phyloP scores from a whole-genome alignment of 768 basidiomycete species.

The Agaricus bisporus region DNA sequence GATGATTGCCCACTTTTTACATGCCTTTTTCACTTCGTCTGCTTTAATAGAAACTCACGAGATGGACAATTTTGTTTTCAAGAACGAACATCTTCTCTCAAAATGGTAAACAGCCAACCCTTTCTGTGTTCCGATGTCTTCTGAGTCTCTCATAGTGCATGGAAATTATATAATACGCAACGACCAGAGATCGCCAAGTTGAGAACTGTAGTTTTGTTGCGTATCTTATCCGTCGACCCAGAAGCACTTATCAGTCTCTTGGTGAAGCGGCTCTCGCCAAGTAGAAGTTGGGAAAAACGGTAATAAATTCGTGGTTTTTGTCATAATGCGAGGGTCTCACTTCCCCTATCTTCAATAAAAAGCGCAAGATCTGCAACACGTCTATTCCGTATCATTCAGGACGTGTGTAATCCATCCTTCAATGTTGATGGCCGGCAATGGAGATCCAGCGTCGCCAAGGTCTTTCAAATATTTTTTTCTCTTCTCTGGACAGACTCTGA shows the following conservation, averaged over 20 bases:
- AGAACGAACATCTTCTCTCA: constrained; percentile 52
- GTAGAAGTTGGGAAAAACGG: constrained; percentile 46
- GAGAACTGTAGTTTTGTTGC: constrained; percentile 51
- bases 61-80: constrained; percentile 66
- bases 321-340: background rate
- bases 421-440: constrained; percentile 61
- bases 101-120: constrained; percentile 40
- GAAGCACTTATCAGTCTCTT: constrained; percentile 55
- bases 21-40: constrained; percentile 52
- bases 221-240: constrained; percentile 55
- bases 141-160: constrained; percentile 37
- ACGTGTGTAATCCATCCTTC: constrained; percentile 59
- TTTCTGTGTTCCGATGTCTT: background rate
- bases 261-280: constrained; percentile 28
- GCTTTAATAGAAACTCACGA: constrained; percentile 60
- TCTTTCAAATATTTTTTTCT: constrained; percentile 58
- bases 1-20: constrained; percentile 56
- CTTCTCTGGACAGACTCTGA: constrained; percentile 58
- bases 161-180: constrained; percentile 66
- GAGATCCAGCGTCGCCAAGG: constrained; percentile 51
- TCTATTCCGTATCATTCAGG: constrained; percentile 60
- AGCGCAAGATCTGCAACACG: constrained; percentile 35
- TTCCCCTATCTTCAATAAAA: background rate
- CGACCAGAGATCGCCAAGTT: constrained; percentile 44
- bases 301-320: constrained; percentile 19